phyloP scores from a whole-genome alignment of 768 basidiomycete species.

The Dioszegia hungarica region DNA sequence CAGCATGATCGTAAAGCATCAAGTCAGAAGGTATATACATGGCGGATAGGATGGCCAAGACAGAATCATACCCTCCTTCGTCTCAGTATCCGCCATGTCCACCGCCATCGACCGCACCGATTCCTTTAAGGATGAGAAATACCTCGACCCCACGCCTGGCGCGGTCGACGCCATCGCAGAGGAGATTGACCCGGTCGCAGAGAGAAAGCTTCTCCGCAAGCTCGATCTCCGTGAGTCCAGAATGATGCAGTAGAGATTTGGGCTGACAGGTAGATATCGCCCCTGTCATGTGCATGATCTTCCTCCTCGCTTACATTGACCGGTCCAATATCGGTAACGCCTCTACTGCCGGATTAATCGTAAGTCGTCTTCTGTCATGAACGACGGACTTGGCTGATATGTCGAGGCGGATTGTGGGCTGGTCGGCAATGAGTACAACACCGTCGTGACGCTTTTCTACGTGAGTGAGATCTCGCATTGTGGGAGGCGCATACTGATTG shows the following conservation, averaged over 20 bases:
- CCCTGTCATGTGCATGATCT: conserved; percentile 33
- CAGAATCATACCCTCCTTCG: too few relatives aligned
- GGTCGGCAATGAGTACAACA: neutral
- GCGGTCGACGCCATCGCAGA: too few relatives aligned
- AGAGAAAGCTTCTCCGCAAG: conserved; percentile 31
- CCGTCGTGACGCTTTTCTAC: conserved; percentile 53
- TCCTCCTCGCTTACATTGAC: neutral
- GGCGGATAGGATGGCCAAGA: too few relatives aligned
- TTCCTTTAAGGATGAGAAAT: too few relatives aligned
- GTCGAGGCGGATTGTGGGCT: neutral
- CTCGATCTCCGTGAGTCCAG: conserved; percentile 59
- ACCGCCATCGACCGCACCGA: too few relatives aligned
- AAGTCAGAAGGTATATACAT: too few relatives aligned
- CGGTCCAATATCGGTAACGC: conserved; percentile 27
- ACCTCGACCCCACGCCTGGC: too few relatives aligned
- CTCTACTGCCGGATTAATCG: neutral
- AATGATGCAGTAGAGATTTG: conserved; percentile 37
- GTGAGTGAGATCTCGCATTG: conserved; percentile 53
- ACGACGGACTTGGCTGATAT: neutral
- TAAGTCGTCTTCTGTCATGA: neutral
- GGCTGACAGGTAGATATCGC: conserved; percentile 38
- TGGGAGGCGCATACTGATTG: neutral
- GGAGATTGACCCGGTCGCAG: conserved; percentile 18
- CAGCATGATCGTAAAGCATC: too few relatives aligned
- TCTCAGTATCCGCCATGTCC: too few relatives aligned